Percentiles rank a stretch among this genome's conserved stretches.
Evolutionary conservation across 139 green algal species (phyloP).

Genomic region (Closterium sp.): DNA sequence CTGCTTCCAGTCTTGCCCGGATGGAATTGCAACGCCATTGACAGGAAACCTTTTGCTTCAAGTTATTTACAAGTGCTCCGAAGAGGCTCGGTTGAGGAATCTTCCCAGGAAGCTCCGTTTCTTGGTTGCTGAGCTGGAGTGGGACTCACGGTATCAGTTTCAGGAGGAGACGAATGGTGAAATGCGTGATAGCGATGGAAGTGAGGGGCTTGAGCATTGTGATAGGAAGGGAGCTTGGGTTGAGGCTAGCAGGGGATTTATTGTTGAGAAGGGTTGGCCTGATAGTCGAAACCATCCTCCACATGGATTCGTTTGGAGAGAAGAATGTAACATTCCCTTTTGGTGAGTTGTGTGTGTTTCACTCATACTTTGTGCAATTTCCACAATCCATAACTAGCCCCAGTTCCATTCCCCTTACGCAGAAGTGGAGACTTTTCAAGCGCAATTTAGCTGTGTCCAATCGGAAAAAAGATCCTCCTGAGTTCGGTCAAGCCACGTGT

Average conservation of each 20-base stretch:
- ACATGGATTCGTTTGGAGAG: not conserved
- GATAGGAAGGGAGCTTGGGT: not conserved
- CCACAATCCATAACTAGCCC: too few relatives aligned
- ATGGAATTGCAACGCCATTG: not conserved
- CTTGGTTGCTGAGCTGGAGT: not conserved
- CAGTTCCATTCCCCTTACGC: too few relatives aligned
- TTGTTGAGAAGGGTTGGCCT: not conserved
- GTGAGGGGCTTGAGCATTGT: not conserved
- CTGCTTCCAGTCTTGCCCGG: not conserved
- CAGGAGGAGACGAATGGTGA: not conserved
- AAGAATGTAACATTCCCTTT: not conserved
- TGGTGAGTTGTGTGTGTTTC: not conserved
- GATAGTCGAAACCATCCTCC: not conserved
- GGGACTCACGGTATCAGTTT: not conserved
- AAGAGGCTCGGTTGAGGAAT: not conserved
- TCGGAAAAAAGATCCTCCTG: not conserved
- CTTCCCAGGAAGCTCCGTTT: not conserved
- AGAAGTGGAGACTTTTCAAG: not conserved
- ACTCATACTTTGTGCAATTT: too few relatives aligned
- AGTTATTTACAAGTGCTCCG: not conserved
- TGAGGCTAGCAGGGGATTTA: not conserved
- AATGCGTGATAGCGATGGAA: not conserved
- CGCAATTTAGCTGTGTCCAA: not conserved
- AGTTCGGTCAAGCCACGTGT: not conserved
- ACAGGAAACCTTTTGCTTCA: not conserved